Base-by-base conservation (phyloP, 2,329 filamentous ascomycete genomes). In the Davidsoniella neocaledoniae region DNA sequence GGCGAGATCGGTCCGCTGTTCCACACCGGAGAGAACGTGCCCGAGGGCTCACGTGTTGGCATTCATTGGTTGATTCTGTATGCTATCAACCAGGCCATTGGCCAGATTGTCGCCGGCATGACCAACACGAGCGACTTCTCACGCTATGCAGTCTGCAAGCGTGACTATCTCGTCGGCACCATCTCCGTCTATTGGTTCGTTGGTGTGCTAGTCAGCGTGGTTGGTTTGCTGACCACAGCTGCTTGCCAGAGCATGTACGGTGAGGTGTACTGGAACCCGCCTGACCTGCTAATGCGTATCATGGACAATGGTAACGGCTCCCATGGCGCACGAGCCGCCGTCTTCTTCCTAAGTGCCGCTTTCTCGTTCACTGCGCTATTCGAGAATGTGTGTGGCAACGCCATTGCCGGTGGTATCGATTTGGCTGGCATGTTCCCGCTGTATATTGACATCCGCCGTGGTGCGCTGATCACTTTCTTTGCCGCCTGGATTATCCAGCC, bases 1-100 rank as follows among this genome's bases (percentile, higher is more conserved):
- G 61, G 62, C 43, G 69, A 68, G 1, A 66, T 68, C 4, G 69
- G 69, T 25, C 55, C 68, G 3, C 60, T 73, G 2, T 66, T 70
- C 57, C 60, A 58, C 26, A 54, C 59, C 3, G 58, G 58, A 12
- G 48, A 56, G 1, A 46, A 51, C 2, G 53, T 57, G 2, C 48
- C 56, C 4, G 53, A 54, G 4, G 46, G 52, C 1, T 56, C 56
- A 0, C 54, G 56, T 10, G 51, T 53, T 16, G 57, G 54, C 43
- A 49, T 53, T 39, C 48, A 54, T 12, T 62, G 59, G 60, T 57
- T 60, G 2, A 61, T 61, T 54, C 55, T 60, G 41, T 61, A 60
- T 42, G 59, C 59, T 25, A 59, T 61, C 48, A 61, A 59, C 19
- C 56, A 59, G 5, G 57, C 57, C 2, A 57, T 60, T n/a, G 59